These are phyloP conservation scores for Candida easanensis DNA, from an alignment of 805 yeast genomes.

Conservation along the genomic window DNA sequence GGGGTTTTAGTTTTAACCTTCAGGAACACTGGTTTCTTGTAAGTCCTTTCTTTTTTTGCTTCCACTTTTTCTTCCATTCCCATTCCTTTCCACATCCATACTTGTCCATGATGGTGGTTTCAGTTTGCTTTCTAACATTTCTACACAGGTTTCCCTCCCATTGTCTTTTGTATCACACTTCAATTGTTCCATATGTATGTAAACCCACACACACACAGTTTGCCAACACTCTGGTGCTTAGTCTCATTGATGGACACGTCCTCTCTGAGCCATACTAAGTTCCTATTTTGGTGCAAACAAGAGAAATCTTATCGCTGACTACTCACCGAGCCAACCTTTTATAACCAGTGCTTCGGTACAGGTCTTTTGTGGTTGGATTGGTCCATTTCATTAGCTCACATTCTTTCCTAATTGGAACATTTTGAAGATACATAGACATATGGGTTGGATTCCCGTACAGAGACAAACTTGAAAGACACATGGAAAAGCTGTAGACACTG, in stretches of 20 bases:
- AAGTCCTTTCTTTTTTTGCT: background rate
- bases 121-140: background rate
- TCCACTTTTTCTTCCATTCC: conserved; percentile 1
- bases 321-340: conserved; percentile 63
- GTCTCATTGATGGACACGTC: conserved; percentile 27
- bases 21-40: conserved; percentile 9
- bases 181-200: conserved; percentile 1
- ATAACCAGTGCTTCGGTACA: conserved; percentile 21
- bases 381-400: conserved; percentile 70
- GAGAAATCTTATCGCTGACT: conserved; percentile 58
- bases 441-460: too few relatives aligned
- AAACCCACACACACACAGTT: conserved; percentile 36
- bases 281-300: conserved; percentile 93
- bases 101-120: background rate
- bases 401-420: conserved; percentile 2
- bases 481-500: too few relatives aligned
- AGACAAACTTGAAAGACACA: too few relatives aligned
- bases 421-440: too few relatives aligned
- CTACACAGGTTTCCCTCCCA: conserved; percentile 2
- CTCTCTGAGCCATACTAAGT: conserved; percentile 50
- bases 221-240: conserved; percentile 94
- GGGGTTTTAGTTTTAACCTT: conserved; percentile 17
- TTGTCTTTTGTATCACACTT: background rate
- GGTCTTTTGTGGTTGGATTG: conserved; percentile 44
- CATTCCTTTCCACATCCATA: too few relatives aligned